Evolutionary conservation across 805 yeast species (phyloP), one percentile per base, ranked within the genome.

Genomic region (Grigorovia yakushimaensis): DNA sequence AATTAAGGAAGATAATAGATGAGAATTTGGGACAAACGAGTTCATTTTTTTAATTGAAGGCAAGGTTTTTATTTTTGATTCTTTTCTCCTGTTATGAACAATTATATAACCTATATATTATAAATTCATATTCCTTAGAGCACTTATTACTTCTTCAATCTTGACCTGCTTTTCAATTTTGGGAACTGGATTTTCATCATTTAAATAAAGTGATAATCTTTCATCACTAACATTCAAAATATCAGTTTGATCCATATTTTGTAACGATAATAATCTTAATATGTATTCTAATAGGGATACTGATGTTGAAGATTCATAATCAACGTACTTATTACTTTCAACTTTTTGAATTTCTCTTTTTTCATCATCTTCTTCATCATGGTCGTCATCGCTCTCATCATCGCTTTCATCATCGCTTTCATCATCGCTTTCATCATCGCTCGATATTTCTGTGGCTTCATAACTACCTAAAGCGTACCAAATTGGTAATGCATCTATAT

Each of bases 211-310:
- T 3, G 79, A 64, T 10, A 84, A 64, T 33, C 82, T 71, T 59
- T 84, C 91, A 58, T 85, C 93, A n/a, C 74, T 73, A 9, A 79
- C 74, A 7, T 75, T 66, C 8, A 77, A 57, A 3, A 82, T 62
- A 1, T 81, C 69, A 22, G 60, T 65, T 50, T 77, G 79, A 54
- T 82, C 88, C 49, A 69, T 76, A 11, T 74, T 67, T 57, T 84
- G 88, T 15, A 84, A 63, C 0, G 81, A 77, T 13, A 76, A 62
- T 15, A 84, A 66, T 39, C 91, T 65, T 0, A 83, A 55, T 5
- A 84, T 49, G 54, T 83, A 84, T 58, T 85, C 88, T 2, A 84
- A 62, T 18, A 83, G 60, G 0, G 86, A 75, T 18, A 83, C 66
- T 2, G 77, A 68, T 6, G 49, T 57, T 18, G 62, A 59, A 10